phyloP scores from a whole-genome alignment of 208 protist genomes.

The Lotmaria passim region DNA sequence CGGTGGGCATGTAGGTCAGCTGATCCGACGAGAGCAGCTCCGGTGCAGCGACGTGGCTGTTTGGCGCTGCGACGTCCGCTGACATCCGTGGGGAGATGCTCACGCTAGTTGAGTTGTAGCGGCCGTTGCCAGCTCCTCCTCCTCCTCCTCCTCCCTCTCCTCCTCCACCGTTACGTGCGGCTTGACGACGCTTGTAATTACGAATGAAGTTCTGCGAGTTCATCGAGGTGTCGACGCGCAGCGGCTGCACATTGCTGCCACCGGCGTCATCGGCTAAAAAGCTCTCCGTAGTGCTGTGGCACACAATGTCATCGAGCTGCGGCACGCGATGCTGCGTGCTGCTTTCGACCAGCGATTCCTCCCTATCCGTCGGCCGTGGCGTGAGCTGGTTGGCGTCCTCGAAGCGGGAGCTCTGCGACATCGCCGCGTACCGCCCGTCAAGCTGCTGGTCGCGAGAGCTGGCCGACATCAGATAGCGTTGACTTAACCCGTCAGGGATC shows the following conservation, averaged over 20 bases:
- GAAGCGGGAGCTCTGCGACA: conserved; percentile 23
- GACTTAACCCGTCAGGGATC: conserved; percentile 13
- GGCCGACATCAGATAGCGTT: background rate
- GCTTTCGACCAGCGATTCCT: background rate
- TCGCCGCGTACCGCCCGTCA: conserved; percentile 16
- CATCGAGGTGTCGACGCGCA: conserved; percentile 26
- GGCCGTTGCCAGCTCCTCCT: conserved; percentile 4
- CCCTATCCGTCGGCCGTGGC: background rate
- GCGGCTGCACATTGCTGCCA: conserved; percentile 14
- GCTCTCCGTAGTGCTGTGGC: conserved; percentile 31
- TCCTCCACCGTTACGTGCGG: background rate
- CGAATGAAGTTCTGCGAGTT: conserved; percentile 32
- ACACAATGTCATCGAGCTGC: conserved; percentile 25
- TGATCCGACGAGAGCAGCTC: conserved; percentile 29
- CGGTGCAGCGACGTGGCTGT: background rate
- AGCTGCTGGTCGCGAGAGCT: conserved; percentile 11
- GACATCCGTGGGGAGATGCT: conserved; percentile 14
- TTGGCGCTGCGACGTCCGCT: background rate
- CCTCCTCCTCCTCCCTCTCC: background rate
- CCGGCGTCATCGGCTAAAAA: conserved; percentile 6
- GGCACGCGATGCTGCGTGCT: background rate
- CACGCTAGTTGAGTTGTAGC: conserved; percentile 22
- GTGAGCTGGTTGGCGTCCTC: conserved; percentile 18
- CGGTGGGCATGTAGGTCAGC: background rate
- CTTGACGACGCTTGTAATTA: conserved; percentile 7